Evolutionary conservation across 2,329 filamentous ascomycete genomes (phyloP).

Genomic region (Leptoxyphium fumago): DNA sequence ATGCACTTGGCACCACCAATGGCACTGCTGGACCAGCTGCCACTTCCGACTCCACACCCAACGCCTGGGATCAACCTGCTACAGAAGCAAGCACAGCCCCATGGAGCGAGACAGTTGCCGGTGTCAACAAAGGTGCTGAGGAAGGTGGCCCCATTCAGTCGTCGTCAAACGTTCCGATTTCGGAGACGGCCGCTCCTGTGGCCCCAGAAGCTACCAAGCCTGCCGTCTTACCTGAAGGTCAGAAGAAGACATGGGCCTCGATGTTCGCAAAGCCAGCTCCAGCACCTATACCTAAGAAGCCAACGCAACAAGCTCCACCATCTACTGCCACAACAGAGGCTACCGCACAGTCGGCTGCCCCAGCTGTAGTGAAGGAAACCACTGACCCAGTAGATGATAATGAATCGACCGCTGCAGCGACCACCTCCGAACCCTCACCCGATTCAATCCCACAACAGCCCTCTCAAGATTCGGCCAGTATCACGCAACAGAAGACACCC

Average conservation of each 20-base stretch:
- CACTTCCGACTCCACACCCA: slow-evolving; percentile 40
- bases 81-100: slow-evolving; percentile 13
- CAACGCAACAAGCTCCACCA: slow-evolving; percentile 12
- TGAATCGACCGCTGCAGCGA: slow-evolving; percentile 8
- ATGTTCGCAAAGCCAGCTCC: slow-evolving; percentile 38
- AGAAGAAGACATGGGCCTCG: slow-evolving; percentile 40
- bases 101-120: slow-evolving; percentile 12
- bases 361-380: slow-evolving; percentile 6
- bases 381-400: slow-evolving; percentile 13
- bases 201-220: slow-evolving; percentile 22
- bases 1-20: slow-evolving; percentile 34
- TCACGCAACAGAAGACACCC: slow-evolving; percentile 5
- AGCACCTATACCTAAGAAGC: slow-evolving; percentile 26
- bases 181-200: slow-evolving; percentile 14
- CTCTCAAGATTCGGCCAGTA: slow-evolving; percentile 7
- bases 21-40: slow-evolving; percentile 32
- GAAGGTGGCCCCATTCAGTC: slow-evolving; percentile 25
- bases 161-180: slow-evolving; percentile 21
- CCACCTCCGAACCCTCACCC: slow-evolving; percentile 13
- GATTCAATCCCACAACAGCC: slow-evolving; percentile 4
- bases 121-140: slow-evolving; percentile 5
- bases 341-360: slow-evolving; percentile 9
- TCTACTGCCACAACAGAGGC: slow-evolving; percentile 17
- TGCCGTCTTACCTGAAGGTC: slow-evolving; percentile 19
- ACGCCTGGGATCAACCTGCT: slow-evolving; percentile 42